Evolutionary conservation across 1,284 basidiomycete genomes (phyloP).

Genomic region (Ceratobasidium sp.): DNA sequence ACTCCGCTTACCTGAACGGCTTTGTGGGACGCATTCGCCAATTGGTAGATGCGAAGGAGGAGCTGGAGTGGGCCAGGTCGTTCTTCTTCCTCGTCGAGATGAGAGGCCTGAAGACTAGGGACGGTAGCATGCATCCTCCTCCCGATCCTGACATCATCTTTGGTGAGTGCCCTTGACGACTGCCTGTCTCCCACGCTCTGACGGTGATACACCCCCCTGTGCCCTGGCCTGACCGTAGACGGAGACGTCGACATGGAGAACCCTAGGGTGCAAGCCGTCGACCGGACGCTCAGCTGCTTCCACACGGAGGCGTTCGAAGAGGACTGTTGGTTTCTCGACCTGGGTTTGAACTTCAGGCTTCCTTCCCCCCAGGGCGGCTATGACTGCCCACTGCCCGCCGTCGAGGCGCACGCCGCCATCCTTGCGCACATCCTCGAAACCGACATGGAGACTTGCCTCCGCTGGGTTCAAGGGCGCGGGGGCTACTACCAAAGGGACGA

Average conservation of each 20-base stretch:
- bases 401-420: background rate
- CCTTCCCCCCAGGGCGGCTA: background rate
- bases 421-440: background rate
- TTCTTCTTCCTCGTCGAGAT: constrained; percentile 25
- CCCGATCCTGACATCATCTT: background rate
- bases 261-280: constrained; percentile 10
- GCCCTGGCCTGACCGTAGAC: background rate
- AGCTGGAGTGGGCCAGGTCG: constrained; percentile 22
- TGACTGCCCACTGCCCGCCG: background rate
- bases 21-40: background rate
- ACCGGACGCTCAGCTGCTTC: background rate
- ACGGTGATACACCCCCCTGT: background rate
- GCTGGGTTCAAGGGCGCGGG: background rate
- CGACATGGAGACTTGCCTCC: background rate
- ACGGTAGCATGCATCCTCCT: constrained; percentile 17
- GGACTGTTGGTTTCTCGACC: constrained; percentile 13
- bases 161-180: background rate
- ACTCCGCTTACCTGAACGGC: constrained; percentile 10
- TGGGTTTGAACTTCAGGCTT: background rate
- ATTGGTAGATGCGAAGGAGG: background rate
- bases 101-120: constrained; percentile 17
- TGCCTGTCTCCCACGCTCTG: background rate
- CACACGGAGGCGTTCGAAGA: background rate
- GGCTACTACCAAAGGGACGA: constrained; percentile 24
- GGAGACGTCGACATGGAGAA: background rate